Base-by-base conservation (phyloP, 2,329 filamentous ascomycete genomes). In the Tolypocladium pustulatum region DNA sequence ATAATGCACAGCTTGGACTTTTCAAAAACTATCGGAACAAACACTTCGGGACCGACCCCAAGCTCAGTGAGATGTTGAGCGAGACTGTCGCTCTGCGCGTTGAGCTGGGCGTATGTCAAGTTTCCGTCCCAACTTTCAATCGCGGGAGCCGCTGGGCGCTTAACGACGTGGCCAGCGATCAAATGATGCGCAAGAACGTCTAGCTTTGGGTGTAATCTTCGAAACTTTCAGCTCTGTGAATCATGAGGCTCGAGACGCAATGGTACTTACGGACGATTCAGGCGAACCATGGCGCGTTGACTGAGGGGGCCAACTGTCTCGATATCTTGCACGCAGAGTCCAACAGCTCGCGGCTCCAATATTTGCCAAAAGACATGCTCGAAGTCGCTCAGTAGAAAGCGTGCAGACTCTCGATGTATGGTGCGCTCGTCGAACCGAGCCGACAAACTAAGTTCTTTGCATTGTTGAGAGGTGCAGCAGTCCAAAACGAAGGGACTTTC, bases 1-100 rank as follows among this genome's bases (percentile, higher is more conserved):
- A 68, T 60, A 4, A 64, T 49, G 1, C 63, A 57, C 65, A 65
- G 65, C 1, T 61, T 38, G 1, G 65, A 66, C 13, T 66, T 69
- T 10, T 69, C 65, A 20, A 58, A 56, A 22, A 55, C 38, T 12
- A 56, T 41, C 12, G 57, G 57, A 4, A 58, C 52, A 30, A 56
- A 51, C 5, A 49, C 40, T 37, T 55, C 57, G 40, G 57, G 38
- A 6, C 57, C 49, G 15, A 58, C 57, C 13, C 53, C 53, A 27
- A 58, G 53, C 27, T 13, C 9, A 36, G 37, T 41, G 25, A 57
- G 55, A 46, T 57, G 20, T 12, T 51, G 7, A 13, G 55, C 55
- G 13, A 57, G 43, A 7, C 6, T 13, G 4, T 52, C 36, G 55
- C 55, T 57, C 22, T 57, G 43, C 32, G 43, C 32, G 7, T 57